Evolutionary conservation across 2,329 filamentous ascomycete species (phyloP), one percentile per base, ranked within the genome.

Genomic region (Sporothrix pseudoabietina): DNA sequence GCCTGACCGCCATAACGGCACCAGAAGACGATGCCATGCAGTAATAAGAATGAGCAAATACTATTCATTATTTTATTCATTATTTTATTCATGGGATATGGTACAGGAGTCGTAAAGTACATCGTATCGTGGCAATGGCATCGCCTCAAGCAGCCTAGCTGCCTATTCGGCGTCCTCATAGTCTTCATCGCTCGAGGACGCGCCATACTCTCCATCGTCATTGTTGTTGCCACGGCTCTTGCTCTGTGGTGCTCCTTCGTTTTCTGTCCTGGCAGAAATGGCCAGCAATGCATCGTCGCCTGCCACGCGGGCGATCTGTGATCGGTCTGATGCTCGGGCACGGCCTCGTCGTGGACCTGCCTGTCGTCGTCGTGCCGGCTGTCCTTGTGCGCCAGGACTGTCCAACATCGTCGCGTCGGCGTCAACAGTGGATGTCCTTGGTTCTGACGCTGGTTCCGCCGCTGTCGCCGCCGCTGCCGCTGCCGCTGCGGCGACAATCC

Each of bases 281-380:
- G 61, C 61, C 61, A 66, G 39, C 30, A 69, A 49, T 16, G 54
- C 44, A 30, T 69, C 66, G 66, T 69, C 66, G 30, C 66, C 66
- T 5, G 66, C 66, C 10, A 69, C 47, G 6, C 30, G 44, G 4
- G 47, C 30, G 8, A 69, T 22, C 10, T 52, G 66, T 1, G 66
- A 69, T 30, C 52, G 26, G 19, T 55, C 47, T 3, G 30, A 66
- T 22, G 44, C 12, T 19, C 66, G 66, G 16, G 22, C 71, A 59
- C 65, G 65, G 65, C 65, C 65, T 7, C 66, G 47, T 8, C 41
- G 55, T 9, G 66, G 30, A 1, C 26, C 44, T 19, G 19, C 22
- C 14, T 26, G 41, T 2, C 65, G 26, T 22, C 44, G 47, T n/a
- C 47, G 66, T 16, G n/a, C 14, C 10, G 55, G 30, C 9, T 52